Conservation (phyloP, 2,329 filamentous ascomycete species). For the Dichotomopilus funicola region DNA sequence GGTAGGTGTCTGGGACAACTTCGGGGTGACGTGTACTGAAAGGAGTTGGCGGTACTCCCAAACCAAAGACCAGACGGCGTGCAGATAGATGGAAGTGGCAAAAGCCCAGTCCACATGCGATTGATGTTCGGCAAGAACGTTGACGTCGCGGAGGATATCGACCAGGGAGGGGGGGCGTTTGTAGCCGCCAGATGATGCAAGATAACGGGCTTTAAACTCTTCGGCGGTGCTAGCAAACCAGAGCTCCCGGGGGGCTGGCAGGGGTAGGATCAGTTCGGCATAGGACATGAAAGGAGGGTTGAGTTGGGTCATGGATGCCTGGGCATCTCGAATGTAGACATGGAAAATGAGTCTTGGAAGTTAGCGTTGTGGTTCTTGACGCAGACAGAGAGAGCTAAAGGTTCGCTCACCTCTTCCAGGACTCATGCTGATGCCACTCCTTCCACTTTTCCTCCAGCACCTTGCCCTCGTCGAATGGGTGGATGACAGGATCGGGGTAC, state of each 20-base stretch:
- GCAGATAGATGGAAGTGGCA: constrained; percentile 53
- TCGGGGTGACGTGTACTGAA: constrained; percentile 35
- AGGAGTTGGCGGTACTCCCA: constrained; percentile 58
- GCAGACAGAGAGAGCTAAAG: too few relatives aligned
- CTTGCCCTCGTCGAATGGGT: constrained; percentile 48
- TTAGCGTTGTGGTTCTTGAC: not conserved
- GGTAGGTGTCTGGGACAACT: constrained; percentile 37
- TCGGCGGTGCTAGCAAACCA: constrained; percentile 60
- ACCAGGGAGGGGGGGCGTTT: constrained; percentile 45
- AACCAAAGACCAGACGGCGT: constrained; percentile 60
- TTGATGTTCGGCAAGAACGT: constrained; percentile 43
- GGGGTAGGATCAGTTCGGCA: constrained; percentile 58
- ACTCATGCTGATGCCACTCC: constrained; percentile 57
- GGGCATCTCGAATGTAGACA: constrained; percentile 58
- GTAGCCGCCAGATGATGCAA: constrained; percentile 36
- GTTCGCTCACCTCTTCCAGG: constrained; percentile 50
- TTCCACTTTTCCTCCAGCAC: constrained; percentile 59
- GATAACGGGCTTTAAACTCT: constrained; percentile 58
- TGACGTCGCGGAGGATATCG: constrained; percentile 52
- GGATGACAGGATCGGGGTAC: constrained; percentile 45
- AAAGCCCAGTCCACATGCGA: constrained; percentile 49
- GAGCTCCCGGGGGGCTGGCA: constrained; percentile 55
- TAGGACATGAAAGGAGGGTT: constrained; percentile 62
- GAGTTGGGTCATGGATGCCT: constrained; percentile 60
- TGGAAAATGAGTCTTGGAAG: constrained; percentile 52